Base-by-base conservation (phyloP, 305 asterid genomes). In the Fraxinus ornus region DNA sequence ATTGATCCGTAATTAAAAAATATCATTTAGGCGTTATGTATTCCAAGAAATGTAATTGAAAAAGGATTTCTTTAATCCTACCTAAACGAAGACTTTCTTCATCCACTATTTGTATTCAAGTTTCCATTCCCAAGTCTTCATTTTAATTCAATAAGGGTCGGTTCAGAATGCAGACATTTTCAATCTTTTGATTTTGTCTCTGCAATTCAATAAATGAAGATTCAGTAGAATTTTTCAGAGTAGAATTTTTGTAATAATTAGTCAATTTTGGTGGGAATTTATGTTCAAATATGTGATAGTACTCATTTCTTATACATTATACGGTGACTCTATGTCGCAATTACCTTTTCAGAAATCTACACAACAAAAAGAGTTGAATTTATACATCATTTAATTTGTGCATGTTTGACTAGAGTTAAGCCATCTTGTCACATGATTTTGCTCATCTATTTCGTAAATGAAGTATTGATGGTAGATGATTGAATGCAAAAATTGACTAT, bases 61-160 rank as follows among this genome's bases (percentile, higher is more conserved):
- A 88, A 86, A 28, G 41, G 87, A 84, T 77, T 82, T 77, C 77
- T 49, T 47, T 86, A 84, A 85, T 86, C 90, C 86, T 83, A 90
- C 93, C 93, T 87, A 89, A 89, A 89, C 89, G 47, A 84, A 74
- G 91, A 87, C 93, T 90, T 90, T 86, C 33, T 33, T 80, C 49
- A 83, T 81, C 82, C 86, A 80, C 75, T 32, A 83, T 84, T 81
- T 79, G 81, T 80, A 62, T 84, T 82, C 80, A 81, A 71, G 64
- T 79, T 60, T 76, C 60, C 79, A 81, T 82, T 73, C 87, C 79
- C 88, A 80, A 86, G 49, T 64, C 72, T 82, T 76, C 57, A 17
- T 83, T 49, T 68, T 62, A 7, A 41, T 73, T 49, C 55, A 62
- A 37, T 41, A 72, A 10, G 36, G 36, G 73, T 66, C 73, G 73